Evolutionary conservation across 495 filamentous ascomycete genomes (phyloP), one percentile per base, ranked within the genome.

Genomic region (Letharia columbiana): DNA sequence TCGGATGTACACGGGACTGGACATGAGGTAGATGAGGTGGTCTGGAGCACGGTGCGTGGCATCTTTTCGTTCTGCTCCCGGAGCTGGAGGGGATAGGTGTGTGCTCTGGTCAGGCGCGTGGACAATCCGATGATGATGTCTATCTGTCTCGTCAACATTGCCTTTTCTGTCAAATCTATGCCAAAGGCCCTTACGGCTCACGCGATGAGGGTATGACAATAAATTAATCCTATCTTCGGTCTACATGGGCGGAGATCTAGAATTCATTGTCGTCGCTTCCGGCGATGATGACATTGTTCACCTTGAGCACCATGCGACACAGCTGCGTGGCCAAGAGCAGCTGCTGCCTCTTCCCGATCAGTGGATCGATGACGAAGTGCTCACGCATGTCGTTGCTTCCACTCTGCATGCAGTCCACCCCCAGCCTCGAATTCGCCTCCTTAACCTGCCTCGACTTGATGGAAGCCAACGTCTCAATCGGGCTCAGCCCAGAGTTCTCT

Each of bases 291-390:
- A 98, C 95, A 76, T 97, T 97, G 80, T 89, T 88, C 69, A 88
- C 82, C 86, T 99, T 99, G 65, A 99, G 84, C 69, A 99, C 94
- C 94, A 99, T 99, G 65, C 94, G 87, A 81, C 95, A 98, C 39
- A 99, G 84, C 79, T 99, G 94, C 28, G 94, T 98, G 20, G 94
- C 94, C 62, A 99, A 83, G 75, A 96, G 82, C 66, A 99, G 83
- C 78, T 99, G 94, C 80, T 96, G 91, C 73, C 91, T 86, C 83
- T 99, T 99, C 67, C 92, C 92, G 73, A 99, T 98, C 66, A 99
- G 79, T 40, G 94, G 94, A 72, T 99, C 94, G 72, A 99, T 96
- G 65, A 96, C 95, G 77, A 98, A 98, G 68, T 93, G 89, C 74
- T 96, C 85, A 76, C 88, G 88, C 94, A 98, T 98, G 77, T 97